Evolutionary conservation across 2,329 filamentous ascomycete species (phyloP), one percentile per base, ranked within the genome.

Genomic region (Fusarium agapanthi): DNA sequence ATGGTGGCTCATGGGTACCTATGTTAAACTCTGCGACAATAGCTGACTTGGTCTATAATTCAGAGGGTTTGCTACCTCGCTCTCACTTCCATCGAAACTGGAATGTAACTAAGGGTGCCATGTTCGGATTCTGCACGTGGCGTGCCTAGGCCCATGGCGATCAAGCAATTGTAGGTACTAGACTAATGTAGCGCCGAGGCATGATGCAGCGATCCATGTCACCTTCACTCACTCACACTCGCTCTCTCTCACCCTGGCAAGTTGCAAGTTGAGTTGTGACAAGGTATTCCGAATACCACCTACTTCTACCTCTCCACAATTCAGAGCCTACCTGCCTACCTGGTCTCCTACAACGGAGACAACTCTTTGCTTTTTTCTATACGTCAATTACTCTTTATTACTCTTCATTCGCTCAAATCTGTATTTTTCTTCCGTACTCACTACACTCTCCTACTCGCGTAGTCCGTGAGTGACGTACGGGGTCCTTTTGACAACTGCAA

Each of bases 121-220:
- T 67, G 40, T 61, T 67, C 56, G 40, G 66, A 44, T 43, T 64
- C 47, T 47, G 50, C 66, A 61, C 67, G 61, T 70, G 66, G 61
- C 67, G 48, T 34, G 44, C 55, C 54, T 48, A 37, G 63, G 44
- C 30, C 32, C 26, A 43, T 32, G 35, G 56, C 41, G 53, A 58
- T 37, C 30, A 55, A 53, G 35, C 20, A 53, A 40, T 37, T 51
- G 56, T 26, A 50, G 28, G 28, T 34, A 34, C 44, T 16, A 18
- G 15, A 18, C 34, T 47, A 47, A 30, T 28, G n/a, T 28, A 34
- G 67, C 41, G 66, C 60, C 56, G 66, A 61, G 66, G 45, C 34
- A 56, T 37, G 65, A 70, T 68, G 41, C 35, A 28, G 32, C 18
- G 13, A 26, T 37, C 34, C 48, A 37, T 22, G 48, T 28, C 48